Evolutionary conservation across 495 filamentous ascomycete species (phyloP), one percentile per base, ranked within the genome.

Genomic region (Aspergillus indologenus): DNA sequence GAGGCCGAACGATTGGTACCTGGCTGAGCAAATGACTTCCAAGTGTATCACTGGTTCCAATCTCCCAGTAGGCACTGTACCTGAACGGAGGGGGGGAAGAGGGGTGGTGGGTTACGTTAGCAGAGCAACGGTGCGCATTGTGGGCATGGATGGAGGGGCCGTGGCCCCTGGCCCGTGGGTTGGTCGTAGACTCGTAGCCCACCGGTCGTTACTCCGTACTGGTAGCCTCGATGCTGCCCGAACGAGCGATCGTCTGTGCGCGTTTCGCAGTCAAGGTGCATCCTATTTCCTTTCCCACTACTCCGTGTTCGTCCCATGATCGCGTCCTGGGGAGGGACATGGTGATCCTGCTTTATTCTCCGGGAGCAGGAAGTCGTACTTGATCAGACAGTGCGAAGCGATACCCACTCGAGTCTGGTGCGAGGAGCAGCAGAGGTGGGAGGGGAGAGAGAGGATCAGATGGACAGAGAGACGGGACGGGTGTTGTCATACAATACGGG

Each of bases 221-320:
- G 15, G 43, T 45, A 46, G 43, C 53, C 53, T 56, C 42, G 53
- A 15, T 48, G 50, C 52, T 65, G 65, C 57, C 65, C 65, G 60
- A 68, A 65, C 61, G 58, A 56, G 61, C 48, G 56, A 53, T 44
- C 24, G 65, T 64, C 61, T 61, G 65, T 64, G 59, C 61, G 60
- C 44, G 9, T 3, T 14, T 40, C 34, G 58, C 26, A 50, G 60
- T 62, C 59, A 62, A 57, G 26, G 55, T 57, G 57, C 57, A 61
- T 60, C 60, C 6, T 11, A 40, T 40, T 11, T 15, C 12, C 34
- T 14, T 40, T 40, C 7, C 12, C 59, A 34, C 40, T n/a, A n/a
- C n/a, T n/a, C 52, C 9, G 48, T 51, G 29, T 24, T 55, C 61
- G 59, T 61, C 65, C 58, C 65, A 67, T 67, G 64, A 67, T 67